A percentile compares a stretch with the other conserved stretches of the same genome.
These are phyloP conservation scores for Stentor coeruleus DNA, from an alignment of 73 alveolate genomes.

Conservation along the genomic window DNA sequence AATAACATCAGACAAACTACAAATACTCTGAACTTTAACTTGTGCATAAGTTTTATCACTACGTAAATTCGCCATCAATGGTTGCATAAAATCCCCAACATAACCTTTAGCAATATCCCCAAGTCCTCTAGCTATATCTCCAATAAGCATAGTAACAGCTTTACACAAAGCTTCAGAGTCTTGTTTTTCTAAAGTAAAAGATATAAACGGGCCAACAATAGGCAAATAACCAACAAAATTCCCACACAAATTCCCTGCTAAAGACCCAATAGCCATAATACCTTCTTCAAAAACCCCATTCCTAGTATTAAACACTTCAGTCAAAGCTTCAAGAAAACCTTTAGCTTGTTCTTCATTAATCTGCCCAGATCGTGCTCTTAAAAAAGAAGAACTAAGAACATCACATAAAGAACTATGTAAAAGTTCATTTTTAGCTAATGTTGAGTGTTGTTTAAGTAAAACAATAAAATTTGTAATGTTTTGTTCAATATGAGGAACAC, in stretches of 20 bases:
- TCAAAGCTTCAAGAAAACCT: background rate
- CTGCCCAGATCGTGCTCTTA: background rate
- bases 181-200: background rate
- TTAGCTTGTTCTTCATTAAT: background rate
- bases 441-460: background rate
- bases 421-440: background rate
- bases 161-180: background rate
- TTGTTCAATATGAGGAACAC: conserved; percentile 2
- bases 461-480: background rate
- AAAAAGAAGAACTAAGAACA: background rate
- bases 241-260: background rate
- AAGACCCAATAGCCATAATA: background rate
- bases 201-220: background rate
- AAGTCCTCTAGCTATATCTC: conserved; percentile 20
- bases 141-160: background rate
- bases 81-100: background rate
- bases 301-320: background rate
- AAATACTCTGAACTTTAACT: background rate
- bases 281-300: background rate
- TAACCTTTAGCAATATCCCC: background rate
- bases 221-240: background rate
- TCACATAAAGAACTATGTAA: background rate
- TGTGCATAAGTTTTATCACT: background rate
- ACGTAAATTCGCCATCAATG: background rate
- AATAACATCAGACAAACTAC: background rate